Base-by-base conservation (phyloP, 768 basidiomycete species). In the Pleurotus pulmonarius region DNA sequence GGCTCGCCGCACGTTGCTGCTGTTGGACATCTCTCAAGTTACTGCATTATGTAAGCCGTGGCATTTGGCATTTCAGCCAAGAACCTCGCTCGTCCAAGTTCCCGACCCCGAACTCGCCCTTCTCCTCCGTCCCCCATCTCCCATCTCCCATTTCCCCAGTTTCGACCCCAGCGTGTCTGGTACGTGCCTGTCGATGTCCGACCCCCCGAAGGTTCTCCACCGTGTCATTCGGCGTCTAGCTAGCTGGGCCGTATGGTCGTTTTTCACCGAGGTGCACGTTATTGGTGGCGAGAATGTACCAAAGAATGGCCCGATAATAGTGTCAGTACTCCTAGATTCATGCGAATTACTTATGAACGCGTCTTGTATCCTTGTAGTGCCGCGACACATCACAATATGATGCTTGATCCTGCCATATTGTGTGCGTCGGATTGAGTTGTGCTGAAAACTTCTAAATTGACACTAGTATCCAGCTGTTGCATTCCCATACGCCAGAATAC, bases 351-450 rank as follows among this genome's bases (percentile, higher is more conserved):
- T 45, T 9, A 16, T 39, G 43, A 16, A 39, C 8, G 29, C 7
- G 8, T 41, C 41, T 46, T 29, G 24, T 52, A 37, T 29, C 13
- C 47, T 40, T 59, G 47, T 66, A 93, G 91, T 39, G 83, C 88
- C 2, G 88, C 87, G 43, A 92, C 90, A 3, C 94, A 97, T 67
- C 90, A 94, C 65, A 98, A 97, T 69, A 96, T 95, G 94, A 94
- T 92, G 79, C 80, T 96, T 34, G 93, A 95, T 73, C 91, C 91
- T 20, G 83, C 83, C 38, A 73, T 90, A 56, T 75, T 94, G 16
- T 92, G 91, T 94, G 68, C 69, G 87, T 78, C 49, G 29, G 56
- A 52, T 54, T 56, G 57, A 37, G 56, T 60, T 15, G 57, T 63
- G 53, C 62, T 61, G 56, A 1, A 22, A 29, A 16, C 20, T 15